Conservation (phyloP, 495 filamentous ascomycete species). For the Parathielavia hyrcaniae region DNA sequence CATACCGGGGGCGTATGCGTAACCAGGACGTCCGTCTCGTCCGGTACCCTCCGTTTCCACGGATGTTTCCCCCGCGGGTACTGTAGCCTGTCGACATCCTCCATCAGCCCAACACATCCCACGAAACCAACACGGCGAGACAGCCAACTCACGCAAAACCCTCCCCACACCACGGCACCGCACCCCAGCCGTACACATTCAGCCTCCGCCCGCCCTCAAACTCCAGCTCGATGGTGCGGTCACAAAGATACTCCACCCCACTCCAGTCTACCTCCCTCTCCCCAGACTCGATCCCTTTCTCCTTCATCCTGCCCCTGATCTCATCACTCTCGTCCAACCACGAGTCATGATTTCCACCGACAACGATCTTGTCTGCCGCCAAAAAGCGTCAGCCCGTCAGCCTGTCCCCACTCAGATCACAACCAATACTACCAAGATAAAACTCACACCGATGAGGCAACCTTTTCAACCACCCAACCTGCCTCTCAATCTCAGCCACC, state of each 20-base stretch:
- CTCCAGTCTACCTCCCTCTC: conserved; percentile 39
- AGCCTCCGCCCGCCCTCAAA: conserved; percentile 48
- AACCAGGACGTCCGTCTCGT: conserved; percentile 71
- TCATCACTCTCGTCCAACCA: conserved; percentile 58
- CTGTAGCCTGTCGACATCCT: conserved; percentile 38
- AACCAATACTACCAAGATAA: too few relatives aligned
- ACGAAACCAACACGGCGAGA: neutral
- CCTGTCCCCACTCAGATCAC: too few relatives aligned
- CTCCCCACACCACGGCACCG: conserved; percentile 41
- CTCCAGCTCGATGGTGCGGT: conserved; percentile 39
- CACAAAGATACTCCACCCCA: conserved; percentile 47
- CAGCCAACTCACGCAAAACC: conserved; percentile 17
- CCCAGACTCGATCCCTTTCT: conserved; percentile 29
- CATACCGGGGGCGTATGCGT: conserved; percentile 63
- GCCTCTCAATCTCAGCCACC: conserved; percentile 61
- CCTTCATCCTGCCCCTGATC: conserved; percentile 24
- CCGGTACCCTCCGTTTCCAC: conserved; percentile 55
- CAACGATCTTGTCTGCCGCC: conserved; percentile 56
- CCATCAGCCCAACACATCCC: neutral
- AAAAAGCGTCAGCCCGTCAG: too few relatives aligned
- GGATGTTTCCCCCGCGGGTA: conserved; percentile 38
- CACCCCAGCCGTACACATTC: conserved; percentile 50
- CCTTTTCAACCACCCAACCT: conserved; percentile 69
- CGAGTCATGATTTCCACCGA: conserved; percentile 85
- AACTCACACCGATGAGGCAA: conserved; percentile 57